Conservation (phyloP, 2,329 filamentous ascomycete species). For the Neurospora crassa region DNA sequence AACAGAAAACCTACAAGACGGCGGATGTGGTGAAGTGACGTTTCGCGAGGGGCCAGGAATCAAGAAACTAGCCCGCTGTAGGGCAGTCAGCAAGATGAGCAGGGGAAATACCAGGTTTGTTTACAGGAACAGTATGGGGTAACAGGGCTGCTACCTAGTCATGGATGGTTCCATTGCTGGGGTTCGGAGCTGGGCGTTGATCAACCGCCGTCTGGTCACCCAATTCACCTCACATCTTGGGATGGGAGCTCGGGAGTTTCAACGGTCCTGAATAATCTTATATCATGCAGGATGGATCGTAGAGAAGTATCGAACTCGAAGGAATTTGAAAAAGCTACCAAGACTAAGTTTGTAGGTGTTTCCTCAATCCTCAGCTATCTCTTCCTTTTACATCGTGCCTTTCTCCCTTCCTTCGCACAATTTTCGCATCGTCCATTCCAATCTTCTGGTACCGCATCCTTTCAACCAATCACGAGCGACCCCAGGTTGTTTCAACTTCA, state of each 20-base stretch:
- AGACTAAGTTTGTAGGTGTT: neutral
- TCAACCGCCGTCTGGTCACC: neutral
- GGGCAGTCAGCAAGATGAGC: neutral
- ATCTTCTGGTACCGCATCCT: neutral
- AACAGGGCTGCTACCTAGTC: neutral
- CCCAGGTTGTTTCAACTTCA: neutral
- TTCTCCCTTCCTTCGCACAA: neutral
- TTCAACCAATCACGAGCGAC: neutral
- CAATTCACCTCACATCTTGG: neutral
- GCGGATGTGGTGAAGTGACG: neutral
- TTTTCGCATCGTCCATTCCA: neutral
- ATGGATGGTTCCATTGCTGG: neutral
- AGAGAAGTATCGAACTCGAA: neutral
- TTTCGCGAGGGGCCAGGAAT: neutral
- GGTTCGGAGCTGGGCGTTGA: neutral
- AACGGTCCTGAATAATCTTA: neutral
- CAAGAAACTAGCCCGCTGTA: neutral
- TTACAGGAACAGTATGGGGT: neutral
- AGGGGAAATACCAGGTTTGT: neutral
- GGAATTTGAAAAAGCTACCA: neutral
- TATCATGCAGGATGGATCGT: neutral
- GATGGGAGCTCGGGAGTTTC: neutral
- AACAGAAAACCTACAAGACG: neutral
- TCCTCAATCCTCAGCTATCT: neutral
- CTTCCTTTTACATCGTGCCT: neutral